Evolutionary conservation across 805 yeast genomes (phyloP).

Genomic region (Pichia cephalocereana): DNA sequence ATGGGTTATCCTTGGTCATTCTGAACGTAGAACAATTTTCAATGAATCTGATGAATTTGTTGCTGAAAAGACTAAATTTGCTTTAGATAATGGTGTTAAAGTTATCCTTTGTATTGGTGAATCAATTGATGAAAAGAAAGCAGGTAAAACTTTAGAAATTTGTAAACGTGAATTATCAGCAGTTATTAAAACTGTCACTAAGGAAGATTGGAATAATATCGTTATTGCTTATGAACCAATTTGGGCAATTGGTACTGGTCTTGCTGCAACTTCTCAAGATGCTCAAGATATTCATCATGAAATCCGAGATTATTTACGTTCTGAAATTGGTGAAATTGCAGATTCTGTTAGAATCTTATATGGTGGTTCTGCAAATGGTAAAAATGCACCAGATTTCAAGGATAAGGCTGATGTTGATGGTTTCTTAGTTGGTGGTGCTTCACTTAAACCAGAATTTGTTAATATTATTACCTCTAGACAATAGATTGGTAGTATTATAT

Average conservation of each 20-base stretch:
- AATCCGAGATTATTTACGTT: constrained; percentile 75
- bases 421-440: constrained; percentile 99
- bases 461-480: constrained; percentile 90
- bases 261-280: constrained; percentile 97
- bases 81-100: constrained; percentile 78
- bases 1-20: constrained; percentile 97
- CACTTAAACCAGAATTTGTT: constrained; percentile 94
- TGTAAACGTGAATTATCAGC: constrained; percentile 87
- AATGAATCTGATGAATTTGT: constrained; percentile 84
- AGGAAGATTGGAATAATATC: constrained; percentile 75
- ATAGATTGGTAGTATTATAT: constrained; percentile 38
- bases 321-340: constrained; percentile 77
- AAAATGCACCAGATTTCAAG: constrained; percentile 83
- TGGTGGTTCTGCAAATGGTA: constrained; percentile 98
- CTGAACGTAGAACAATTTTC: constrained; percentile 94
- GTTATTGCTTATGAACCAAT: constrained; percentile 99
- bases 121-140: constrained; percentile 89
- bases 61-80: constrained; percentile 91
- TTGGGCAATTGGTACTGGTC: constrained; percentile 99
- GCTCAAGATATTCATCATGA: constrained; percentile 92
- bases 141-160: constrained; percentile 77
- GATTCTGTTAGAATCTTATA: constrained; percentile 79
- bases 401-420: constrained; percentile 94
- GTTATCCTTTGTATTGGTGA: constrained; percentile 98
- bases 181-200: constrained; percentile 57